Conservation (phyloP, 352 stramenopile genomes). For the Globisporangium barbulae region DNA sequence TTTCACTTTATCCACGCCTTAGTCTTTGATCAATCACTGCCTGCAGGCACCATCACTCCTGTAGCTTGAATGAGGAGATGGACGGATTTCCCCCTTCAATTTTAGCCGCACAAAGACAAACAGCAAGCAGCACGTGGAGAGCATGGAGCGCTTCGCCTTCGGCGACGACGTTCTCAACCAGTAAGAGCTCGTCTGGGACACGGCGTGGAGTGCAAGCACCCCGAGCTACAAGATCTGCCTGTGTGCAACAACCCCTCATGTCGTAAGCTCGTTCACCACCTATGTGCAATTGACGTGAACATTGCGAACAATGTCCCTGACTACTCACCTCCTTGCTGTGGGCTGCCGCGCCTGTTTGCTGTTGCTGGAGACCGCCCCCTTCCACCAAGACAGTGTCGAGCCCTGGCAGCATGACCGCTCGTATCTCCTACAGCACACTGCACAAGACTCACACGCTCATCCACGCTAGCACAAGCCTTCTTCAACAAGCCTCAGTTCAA, state of each 20-base stretch:
- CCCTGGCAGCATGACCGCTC: too few relatives aligned
- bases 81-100: too few relatives aligned
- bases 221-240: neutral
- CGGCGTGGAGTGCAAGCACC: neutral
- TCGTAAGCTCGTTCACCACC: neutral
- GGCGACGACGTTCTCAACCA: neutral
- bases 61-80: neutral
- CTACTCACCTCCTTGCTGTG: neutral
- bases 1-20: neutral
- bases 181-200: neutral
- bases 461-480: too few relatives aligned
- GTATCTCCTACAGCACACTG: too few relatives aligned
- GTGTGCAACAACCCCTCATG: neutral
- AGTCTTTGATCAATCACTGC: neutral
- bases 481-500: too few relatives aligned
- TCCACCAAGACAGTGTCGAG: too few relatives aligned
- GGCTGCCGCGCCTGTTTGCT: neutral
- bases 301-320: neutral
- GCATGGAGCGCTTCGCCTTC: neutral
- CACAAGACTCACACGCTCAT: too few relatives aligned
- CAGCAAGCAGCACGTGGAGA: neutral
- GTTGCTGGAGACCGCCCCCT: too few relatives aligned
- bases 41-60: neutral
- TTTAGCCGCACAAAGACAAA: neutral
- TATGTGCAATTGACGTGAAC: neutral